Conservation (phyloP, 2,329 filamentous ascomycete species). For the Beauveria pseudobassiana region DNA sequence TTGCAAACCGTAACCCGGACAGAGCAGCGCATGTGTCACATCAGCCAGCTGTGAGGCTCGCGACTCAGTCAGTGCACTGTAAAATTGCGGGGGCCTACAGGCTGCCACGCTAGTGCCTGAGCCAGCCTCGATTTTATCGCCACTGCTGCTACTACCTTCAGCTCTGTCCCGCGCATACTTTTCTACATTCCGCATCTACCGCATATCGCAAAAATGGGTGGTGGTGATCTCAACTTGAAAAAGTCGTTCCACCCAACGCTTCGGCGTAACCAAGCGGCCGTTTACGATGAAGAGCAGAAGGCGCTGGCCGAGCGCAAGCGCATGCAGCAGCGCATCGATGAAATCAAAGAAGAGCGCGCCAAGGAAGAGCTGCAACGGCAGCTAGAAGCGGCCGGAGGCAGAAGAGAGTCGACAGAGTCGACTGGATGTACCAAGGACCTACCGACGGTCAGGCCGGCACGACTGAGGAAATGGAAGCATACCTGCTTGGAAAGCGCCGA, state of each 20-base stretch:
- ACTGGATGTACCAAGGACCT: constrained; percentile 97
- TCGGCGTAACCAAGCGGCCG: constrained; percentile 81
- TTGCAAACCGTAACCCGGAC: no score
- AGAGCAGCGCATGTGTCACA: no score
- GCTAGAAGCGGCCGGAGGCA: constrained; percentile 81
- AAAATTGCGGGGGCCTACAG: constrained; percentile 4
- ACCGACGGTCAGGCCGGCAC: constrained; percentile 67
- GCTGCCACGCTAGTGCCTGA: neutral
- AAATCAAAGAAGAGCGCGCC: constrained; percentile 86
- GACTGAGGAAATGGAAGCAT: constrained; percentile 86
- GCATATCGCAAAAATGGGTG: constrained; percentile 61
- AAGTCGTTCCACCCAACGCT: constrained; percentile 91
- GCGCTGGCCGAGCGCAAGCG: constrained; percentile 92
- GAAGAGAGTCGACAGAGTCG: constrained; percentile 74
- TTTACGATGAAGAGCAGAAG: constrained; percentile 87
- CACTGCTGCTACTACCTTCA: neutral
- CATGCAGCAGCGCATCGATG: constrained; percentile 83
- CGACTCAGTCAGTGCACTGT: neutral
- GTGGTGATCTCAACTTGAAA: constrained; percentile 91
- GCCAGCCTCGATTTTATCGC: constrained; percentile 7
- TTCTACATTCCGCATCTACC: constrained; percentile 9
- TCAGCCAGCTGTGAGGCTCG: no score
- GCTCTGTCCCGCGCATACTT: constrained; percentile 8
- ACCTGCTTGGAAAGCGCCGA: constrained; percentile 82
- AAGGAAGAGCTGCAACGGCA: constrained; percentile 87